Conservation (phyloP, 805 yeast species). For the Kockiozyma suomiensis region DNA sequence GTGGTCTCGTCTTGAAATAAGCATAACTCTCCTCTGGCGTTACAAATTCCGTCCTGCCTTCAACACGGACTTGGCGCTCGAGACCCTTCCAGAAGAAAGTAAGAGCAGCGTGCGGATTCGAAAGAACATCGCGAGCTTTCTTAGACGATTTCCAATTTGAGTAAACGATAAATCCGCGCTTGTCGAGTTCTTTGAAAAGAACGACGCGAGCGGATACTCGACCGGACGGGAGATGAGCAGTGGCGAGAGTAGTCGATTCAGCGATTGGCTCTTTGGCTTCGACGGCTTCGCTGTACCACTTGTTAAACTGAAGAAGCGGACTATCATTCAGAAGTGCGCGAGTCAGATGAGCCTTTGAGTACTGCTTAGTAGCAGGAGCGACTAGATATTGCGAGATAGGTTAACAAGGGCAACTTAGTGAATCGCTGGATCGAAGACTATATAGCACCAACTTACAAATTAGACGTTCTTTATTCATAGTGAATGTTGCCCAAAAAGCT, state of each 20-base stretch:
- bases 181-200: slow-evolving; percentile 85
- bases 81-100: slow-evolving; percentile 89
- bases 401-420: not conserved
- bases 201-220: slow-evolving; percentile 83
- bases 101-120: slow-evolving; percentile 79
- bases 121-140: slow-evolving; percentile 68
- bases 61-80: slow-evolving; percentile 92
- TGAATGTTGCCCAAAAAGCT: too few relatives aligned
- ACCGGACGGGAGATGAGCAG: slow-evolving; percentile 89
- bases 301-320: slow-evolving; percentile 77
- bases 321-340: slow-evolving; percentile 55
- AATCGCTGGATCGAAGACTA: not conserved
- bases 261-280: slow-evolving; percentile 54
- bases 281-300: slow-evolving; percentile 82
- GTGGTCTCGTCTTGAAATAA: slow-evolving; percentile 84
- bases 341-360: slow-evolving; percentile 65
- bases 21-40: slow-evolving; percentile 70
- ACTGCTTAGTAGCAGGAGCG: slow-evolving; percentile 55
- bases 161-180: slow-evolving; percentile 74
- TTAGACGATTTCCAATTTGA: slow-evolving; percentile 91
- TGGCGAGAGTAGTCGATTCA: slow-evolving; percentile 83
- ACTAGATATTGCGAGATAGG: slow-evolving; percentile 23
- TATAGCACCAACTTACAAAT: slow-evolving; percentile 21
- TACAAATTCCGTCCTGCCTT: slow-evolving; percentile 78
- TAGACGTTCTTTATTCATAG: slow-evolving; percentile 30